Evolutionary conservation across 305 asterid species (phyloP).

Genomic region (Plantago coronopus): DNA sequence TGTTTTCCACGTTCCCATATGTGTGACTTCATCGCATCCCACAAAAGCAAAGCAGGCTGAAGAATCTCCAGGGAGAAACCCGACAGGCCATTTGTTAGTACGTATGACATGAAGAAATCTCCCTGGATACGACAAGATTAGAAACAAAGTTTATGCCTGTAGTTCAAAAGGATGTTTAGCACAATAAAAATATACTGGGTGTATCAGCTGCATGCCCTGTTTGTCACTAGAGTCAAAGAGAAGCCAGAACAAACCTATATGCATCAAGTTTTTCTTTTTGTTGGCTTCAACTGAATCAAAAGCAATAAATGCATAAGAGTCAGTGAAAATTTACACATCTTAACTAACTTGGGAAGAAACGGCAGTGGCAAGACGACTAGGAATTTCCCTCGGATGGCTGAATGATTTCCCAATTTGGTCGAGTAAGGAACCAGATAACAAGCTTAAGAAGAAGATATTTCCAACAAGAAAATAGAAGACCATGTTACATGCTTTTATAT

Average conservation of each 20-base stretch:
- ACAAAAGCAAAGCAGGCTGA: conserved; percentile 82
- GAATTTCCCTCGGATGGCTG: conserved; percentile 72
- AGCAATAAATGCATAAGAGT: background rate
- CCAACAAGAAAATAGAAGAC: conserved; percentile 89
- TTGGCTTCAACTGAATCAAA: background rate
- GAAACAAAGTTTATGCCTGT: conserved; percentile 6
- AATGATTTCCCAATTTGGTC: conserved; percentile 82
- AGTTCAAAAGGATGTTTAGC: background rate
- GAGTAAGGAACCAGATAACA: conserved; percentile 85
- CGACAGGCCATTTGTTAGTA: conserved; percentile 75
- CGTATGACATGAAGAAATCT: conserved; percentile 84
- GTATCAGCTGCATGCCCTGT: too few relatives aligned
- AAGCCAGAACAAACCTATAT: too few relatives aligned
- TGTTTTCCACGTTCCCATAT: conserved; percentile 68
- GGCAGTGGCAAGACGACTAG: conserved; percentile 79
- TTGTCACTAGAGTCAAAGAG: too few relatives aligned
- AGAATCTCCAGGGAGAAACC: conserved; percentile 93
- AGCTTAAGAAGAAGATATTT: conserved; percentile 77
- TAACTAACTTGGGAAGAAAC: conserved; percentile 79
- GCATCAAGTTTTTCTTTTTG: too few relatives aligned
- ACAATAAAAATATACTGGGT: background rate
- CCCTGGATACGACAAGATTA: conserved; percentile 40
- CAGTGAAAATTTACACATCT: conserved; percentile 3
- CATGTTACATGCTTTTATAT: conserved; percentile 80
- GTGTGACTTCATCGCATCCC: conserved; percentile 68